Evolutionary conservation across 2,329 filamentous ascomycete species (phyloP).

Genomic region (Phaeosphaeriaceae sp.): DNA sequence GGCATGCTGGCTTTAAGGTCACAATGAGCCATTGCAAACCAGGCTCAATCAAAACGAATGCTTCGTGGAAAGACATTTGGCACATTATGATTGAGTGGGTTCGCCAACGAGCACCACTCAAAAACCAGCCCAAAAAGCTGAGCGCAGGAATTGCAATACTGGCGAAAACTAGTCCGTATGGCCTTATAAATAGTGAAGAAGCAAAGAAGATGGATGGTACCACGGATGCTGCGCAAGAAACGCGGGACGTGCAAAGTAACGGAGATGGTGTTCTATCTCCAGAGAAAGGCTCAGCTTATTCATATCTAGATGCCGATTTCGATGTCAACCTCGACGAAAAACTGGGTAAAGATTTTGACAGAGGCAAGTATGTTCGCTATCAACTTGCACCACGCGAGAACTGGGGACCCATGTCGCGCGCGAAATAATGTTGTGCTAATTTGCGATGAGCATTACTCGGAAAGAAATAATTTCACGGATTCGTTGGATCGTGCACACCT

Average conservation of each 20-base stretch:
- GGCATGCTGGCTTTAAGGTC: conserved; percentile 79
- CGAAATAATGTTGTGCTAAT: too few species aligned
- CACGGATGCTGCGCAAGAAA: conserved; percentile 3
- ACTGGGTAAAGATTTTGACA: conserved; percentile 72
- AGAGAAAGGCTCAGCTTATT: conserved; percentile 13
- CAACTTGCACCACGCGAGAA: conserved; percentile 89
- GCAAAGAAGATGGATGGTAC: conserved; percentile 7
- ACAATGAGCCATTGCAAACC: conserved; percentile 88
- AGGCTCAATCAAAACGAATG: conserved; percentile 91
- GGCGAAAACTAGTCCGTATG: conserved; percentile 26
- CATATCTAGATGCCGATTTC: conserved; percentile 49
- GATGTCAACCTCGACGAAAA: conserved; percentile 79
- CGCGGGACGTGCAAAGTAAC: conserved; percentile 4
- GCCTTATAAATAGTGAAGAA: conserved; percentile 8
- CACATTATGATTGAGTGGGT: conserved; percentile 93
- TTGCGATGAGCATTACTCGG: too few species aligned
- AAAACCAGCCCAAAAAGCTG: conserved; percentile 72
- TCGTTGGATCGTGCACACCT: too few species aligned
- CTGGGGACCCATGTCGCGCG: conserved; percentile 81
- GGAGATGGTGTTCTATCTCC: conserved; percentile 6
- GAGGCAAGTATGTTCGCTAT: conserved; percentile 78
- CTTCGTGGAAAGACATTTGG: conserved; percentile 89
- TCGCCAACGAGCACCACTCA: conserved; percentile 78
- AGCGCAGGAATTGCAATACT: conserved; percentile 73
- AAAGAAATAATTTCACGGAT: too few species aligned